Base-by-base conservation (phyloP, 106 monocot genomes). In the Vanilla planifolia region DNA sequence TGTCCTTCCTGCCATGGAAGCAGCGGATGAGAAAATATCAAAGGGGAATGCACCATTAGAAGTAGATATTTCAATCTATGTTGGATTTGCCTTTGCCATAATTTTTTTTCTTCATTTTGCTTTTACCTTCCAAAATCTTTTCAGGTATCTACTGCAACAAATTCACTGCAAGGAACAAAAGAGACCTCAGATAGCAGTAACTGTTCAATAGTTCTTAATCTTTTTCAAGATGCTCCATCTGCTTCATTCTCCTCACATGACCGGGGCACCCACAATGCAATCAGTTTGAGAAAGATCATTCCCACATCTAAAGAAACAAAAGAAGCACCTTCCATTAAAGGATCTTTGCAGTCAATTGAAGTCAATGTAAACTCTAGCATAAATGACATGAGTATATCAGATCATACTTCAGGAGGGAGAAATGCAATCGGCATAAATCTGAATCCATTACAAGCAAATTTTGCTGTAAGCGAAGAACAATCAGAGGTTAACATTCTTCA, bases 151-250 rank as follows among this genome's bases (percentile, higher is more conserved):
- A 37, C 29, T 65, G 67, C 28, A 23, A 59, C 29, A 43, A 55
- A 74, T 51, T 58, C 62, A 60, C 16, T 20, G 41, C 65, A 64
- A 52, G 72, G 27, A 26, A 69, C 51, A 11, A 58, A 75, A 55
- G 89, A 70, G 34, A 17, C 36, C 36, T 76, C 78, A 69, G 82
- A 89, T 62, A 80, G 81, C 36, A 52, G 59, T 39, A 74, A 67
- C 42, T 62, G 51, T 59, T 80, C 73, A 21, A 81, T 84, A 63
- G 66, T 77, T 41, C 62, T 84, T 37, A 83, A 67, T 47, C 70
- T 95, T 73, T 81, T 84, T 42, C 77, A 74, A 30, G 79, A 84
- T 51, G 59, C 51, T 44, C 83, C 85, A 47, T 75, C 77, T 45
- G 55, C 60, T 52, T 89, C 82, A 13, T 58, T 66, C 45, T 56